Base-by-base conservation (phyloP, 176 grass and related monocot genomes). In the Raddia distichophylla region DNA sequence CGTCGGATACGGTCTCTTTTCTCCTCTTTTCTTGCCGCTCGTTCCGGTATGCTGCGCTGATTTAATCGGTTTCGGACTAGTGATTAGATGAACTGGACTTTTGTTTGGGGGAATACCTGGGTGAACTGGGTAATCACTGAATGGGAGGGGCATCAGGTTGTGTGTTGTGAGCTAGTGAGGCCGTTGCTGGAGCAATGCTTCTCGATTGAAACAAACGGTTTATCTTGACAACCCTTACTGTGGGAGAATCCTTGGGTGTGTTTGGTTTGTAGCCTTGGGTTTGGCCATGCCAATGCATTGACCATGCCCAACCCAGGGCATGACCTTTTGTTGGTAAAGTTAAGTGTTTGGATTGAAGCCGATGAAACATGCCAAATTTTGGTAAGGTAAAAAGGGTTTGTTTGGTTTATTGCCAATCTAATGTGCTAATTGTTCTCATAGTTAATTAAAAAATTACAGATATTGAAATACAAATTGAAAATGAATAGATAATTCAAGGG, bases 1-100 rank as follows among this genome's bases (percentile, higher is more conserved):
- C 79, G 91, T 94, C 63, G 94, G 94, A 77, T 97, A 92, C 63
- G 91, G 94, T 97, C 37, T 70, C 64, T 49, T 45, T 22, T 73
- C 57, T 54, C 44, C 32, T 58, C 10, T 12, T 75, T 16, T 42
- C 8, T 4, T 42, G n/a, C 44, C 3, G 16, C 7, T 8, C 19
- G 7, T 66, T 53, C n/a, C n/a, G 64, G 4, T 17, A 64, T 12
- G n/a, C 45, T 20, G 0, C 34, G 46, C 53, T 35, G 15, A 9
- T 59, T 43, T 63, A 17, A 17, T 72, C 49, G 8, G 12, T 16
- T 60, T 71, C 0, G 5, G 8, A 51, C 22, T 61, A 19, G n/a
- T 65, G 4, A 57, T 48, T 43, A 44, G 32, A 48, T 55, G 12
- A 53, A 17, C 17, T 6, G 4, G 10, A 44, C n/a, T 51, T 61